These are phyloP conservation scores for Boletus rubroflammeus DNA, from an alignment of 768 basidiomycete genomes.

Conservation along the genomic window DNA sequence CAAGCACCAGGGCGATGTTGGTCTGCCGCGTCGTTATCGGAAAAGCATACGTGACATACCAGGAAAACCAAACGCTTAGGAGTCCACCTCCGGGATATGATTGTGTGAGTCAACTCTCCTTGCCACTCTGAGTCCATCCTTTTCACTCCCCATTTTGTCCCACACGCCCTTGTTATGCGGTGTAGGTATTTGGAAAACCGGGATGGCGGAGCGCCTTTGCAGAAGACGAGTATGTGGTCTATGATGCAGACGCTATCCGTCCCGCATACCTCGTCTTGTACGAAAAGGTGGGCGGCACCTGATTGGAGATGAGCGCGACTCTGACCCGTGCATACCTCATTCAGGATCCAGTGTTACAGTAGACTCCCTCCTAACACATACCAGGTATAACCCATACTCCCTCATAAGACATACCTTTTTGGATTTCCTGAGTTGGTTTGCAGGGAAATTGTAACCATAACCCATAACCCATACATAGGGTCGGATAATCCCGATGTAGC, in stretches of 20 bases:
- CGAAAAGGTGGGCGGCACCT: neutral
- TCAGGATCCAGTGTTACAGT: neutral
- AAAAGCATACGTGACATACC: neutral
- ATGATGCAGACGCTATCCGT: slow-evolving; percentile 23
- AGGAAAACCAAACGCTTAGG: slow-evolving; percentile 12
- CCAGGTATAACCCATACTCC: neutral
- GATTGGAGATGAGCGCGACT: neutral
- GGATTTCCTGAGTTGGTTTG: neutral
- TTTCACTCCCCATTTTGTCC: neutral
- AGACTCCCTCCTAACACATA: neutral
- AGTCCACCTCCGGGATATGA: slow-evolving; percentile 19
- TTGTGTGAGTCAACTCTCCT: slow-evolving; percentile 14
- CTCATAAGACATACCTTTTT: neutral
- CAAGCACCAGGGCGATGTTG: slow-evolving; percentile 18
- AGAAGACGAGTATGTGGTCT: slow-evolving; percentile 27
- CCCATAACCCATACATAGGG: slow-evolving; percentile 4
- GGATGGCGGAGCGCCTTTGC: slow-evolving; percentile 9
- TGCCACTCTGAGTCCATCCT: neutral
- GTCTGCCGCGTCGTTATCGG: slow-evolving; percentile 26
- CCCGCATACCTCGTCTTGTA: slow-evolving; percentile 26
- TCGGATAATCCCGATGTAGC: no score
- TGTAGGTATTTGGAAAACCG: slow-evolving; percentile 16
- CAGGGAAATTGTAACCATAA: neutral
- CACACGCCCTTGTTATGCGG: no score
- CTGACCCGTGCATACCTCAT: neutral